Conservation (phyloP, 108 stramenopile genomes). For the Pelagomonas calceolata region DNA sequence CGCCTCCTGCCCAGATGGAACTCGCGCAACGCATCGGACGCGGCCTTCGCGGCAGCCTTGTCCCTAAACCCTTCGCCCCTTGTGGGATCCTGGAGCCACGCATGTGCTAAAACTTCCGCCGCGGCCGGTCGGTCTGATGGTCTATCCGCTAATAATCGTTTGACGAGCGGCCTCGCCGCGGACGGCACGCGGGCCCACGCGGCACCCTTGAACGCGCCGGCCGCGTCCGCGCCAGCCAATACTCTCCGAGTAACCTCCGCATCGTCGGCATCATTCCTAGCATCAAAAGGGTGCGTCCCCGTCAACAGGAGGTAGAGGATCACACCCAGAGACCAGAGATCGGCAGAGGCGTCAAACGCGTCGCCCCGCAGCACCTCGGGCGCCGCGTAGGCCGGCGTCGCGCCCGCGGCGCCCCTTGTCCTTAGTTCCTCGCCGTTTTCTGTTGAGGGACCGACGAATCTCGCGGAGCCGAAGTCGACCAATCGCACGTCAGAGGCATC, state of each 20-base stretch:
- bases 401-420: constrained; percentile 7
- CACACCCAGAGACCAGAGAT: constrained; percentile 16
- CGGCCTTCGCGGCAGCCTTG: neutral
- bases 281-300: constrained; percentile 1
- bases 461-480: constrained; percentile 9
- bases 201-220: neutral
- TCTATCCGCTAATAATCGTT: neutral
- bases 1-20: neutral
- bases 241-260: neutral
- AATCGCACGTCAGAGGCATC: constrained; percentile 1
- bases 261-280: neutral
- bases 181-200: neutral
- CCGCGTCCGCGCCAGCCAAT: neutral
- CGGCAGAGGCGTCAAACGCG: neutral
- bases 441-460: too few relatives aligned
- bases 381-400: constrained; percentile 15
- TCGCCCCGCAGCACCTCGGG: constrained; percentile 16
- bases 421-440: neutral
- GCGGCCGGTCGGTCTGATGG: neutral
- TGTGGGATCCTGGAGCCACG: neutral
- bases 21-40: neutral
- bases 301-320: constrained; percentile 20
- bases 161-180: neutral
- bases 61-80: neutral
- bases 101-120: neutral